Evolutionary conservation across 2,329 filamentous ascomycete genomes (phyloP), one percentile per base, ranked within the genome.

Genomic region (Xylariaceae sp.): DNA sequence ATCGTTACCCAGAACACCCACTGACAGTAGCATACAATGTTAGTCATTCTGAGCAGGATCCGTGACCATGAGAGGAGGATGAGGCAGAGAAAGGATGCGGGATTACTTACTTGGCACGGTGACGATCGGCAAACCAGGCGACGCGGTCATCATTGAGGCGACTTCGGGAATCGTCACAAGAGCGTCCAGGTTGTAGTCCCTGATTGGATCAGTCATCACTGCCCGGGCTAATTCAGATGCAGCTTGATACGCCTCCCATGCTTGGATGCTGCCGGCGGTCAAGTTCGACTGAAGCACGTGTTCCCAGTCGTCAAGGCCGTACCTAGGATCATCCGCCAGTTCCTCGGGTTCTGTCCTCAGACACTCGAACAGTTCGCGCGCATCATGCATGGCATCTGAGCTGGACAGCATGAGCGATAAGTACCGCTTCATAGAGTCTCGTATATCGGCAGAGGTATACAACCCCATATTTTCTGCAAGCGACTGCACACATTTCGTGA

Each of bases 101-200:
- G 33, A 37, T 19, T 19, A 37, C 42, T 41, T 38, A 44, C 42
- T 52, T 9, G 50, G 50, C 17, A 52, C 50, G 12, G 50, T 52
- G 6, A 52, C 48, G 32, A 52, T 47, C 4, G 50, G 50, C 39
- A 50, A n/a, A 7, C 48, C 48, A 4, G 50, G 32, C 28, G 39
- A 33, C 16, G 45, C 41, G 11, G 43, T 29, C 4, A 41, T 15
- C 3, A 37, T 11, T 15, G 44, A 36, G 17, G 43, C 41, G 16
- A 42, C 15, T 15, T 42, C 36, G 3, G 43, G 43, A 19, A 33
- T 22, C 39, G 42, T 42, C 11, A 45, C 43, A 9, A 45, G 39
- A 33, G 39, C 43, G 28, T 42, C 39, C 2, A 45, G 29, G 4
- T 33, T 8, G 18, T 39, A 36, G 15, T 42, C 34, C 13, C 28